Evolutionary conservation across 2,329 filamentous ascomycete species (phyloP), one percentile per base, ranked within the genome.

Genomic region (Trichoderma sp.): DNA sequence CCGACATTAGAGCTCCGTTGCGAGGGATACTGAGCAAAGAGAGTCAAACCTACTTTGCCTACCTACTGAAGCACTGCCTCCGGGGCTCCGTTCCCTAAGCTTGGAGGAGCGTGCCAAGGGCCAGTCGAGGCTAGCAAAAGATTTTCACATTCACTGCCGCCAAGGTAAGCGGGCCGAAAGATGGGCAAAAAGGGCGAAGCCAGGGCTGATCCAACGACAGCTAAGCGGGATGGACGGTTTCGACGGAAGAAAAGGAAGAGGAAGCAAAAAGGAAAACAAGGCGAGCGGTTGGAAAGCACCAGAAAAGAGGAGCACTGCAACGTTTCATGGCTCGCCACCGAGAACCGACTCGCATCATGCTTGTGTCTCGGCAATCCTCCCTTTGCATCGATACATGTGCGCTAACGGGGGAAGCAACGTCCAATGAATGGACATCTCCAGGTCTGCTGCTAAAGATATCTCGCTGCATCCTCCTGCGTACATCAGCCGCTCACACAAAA

Each of bases 321-420:
- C 60, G 60, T 63, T 63, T 39, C 60, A 63, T 63, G 41, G 57
- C 24, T 63, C 48, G 60, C 60, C 60, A 63, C 60, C 26, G n/a
- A 45, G 26, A 34, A 52, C 24, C n/a, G 30, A 39, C 59, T 63
- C 50, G 24, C 48, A 45, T 15, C 39, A 51, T 21, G 56, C n/a
- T 45, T 60, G 28, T 44, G 51, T 63, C 60, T 63, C 60, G 57
- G 41, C 60, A 52, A 63, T 63, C 41, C 60, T 60, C 30, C 54
- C 45, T 39, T 63, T 44, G 21, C 60, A 63, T 50, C 60, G 50
- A 63, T 50, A 63, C 60, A 28, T 47, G 50, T 63, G 48, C 60
- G 51, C 60, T 63, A 63, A 55, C 43, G 41, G 50, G 26, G 19
- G 26, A 41, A 39, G 41, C 24, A 15, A 24, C 41, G 17, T 47